A percentile compares a stretch with the other conserved stretches of the same genome.
Conservation (phyloP, 768 basidiomycete genomes). For the Trametes villosa region DNA sequence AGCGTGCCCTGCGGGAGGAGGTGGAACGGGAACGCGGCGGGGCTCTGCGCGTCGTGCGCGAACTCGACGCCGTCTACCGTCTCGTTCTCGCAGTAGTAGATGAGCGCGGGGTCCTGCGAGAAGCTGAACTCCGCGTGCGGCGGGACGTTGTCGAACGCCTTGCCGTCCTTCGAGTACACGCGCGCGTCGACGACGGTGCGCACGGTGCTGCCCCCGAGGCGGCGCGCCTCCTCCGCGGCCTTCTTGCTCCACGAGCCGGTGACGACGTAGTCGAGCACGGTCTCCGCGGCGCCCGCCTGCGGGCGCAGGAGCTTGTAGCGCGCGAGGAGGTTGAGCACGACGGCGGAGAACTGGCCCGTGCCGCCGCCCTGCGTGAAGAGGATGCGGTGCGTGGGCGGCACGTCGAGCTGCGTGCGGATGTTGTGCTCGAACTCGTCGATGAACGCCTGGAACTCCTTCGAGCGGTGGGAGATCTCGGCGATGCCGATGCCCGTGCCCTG, state of each 20-base stretch:
- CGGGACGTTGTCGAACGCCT: slow-evolving; percentile 82
- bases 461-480: slow-evolving; percentile 95
- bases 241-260: slow-evolving; percentile 94
- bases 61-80: slow-evolving; percentile 96
- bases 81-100: slow-evolving; percentile 99
- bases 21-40: slow-evolving; percentile 83
- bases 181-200: slow-evolving; percentile 77
- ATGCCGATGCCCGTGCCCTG: slow-evolving; percentile 91
- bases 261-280: slow-evolving; percentile 83
- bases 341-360: slow-evolving; percentile 87
- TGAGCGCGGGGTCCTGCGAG: slow-evolving; percentile 79
- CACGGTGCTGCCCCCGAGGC: slow-evolving; percentile 57
- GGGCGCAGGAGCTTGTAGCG: slow-evolving; percentile 80
- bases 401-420: slow-evolving; percentile 75
- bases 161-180: slow-evolving; percentile 60
- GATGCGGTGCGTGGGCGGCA: slow-evolving; percentile 84
- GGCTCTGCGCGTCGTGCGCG: slow-evolving; percentile 53
- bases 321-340: slow-evolving; percentile 90
- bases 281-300: slow-evolving; percentile 54
- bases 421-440: slow-evolving; percentile 63
- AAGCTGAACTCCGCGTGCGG: slow-evolving; percentile 73
- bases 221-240: slow-evolving; percentile 79
- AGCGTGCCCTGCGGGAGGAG: slow-evolving; percentile 59
- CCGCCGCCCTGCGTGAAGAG: slow-evolving; percentile 97
- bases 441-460: slow-evolving; percentile 81